Evolutionary conservation across 2,329 filamentous ascomycete species (phyloP).

Genomic region (Verticillium klebahnii): DNA sequence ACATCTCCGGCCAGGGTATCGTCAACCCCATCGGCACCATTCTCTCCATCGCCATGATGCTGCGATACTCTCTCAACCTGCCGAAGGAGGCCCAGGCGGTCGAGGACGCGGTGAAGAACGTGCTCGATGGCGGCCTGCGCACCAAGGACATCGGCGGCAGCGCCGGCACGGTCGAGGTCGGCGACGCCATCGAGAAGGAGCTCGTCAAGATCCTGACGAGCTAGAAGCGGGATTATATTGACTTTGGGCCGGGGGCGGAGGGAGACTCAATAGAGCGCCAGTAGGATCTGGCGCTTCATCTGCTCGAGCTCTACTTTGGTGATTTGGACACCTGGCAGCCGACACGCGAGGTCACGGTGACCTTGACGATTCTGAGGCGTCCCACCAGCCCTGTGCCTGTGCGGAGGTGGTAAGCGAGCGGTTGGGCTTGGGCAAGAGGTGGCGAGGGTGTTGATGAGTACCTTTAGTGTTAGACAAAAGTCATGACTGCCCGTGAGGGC

Average conservation of each 20-base stretch:
- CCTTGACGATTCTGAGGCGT: background rate
- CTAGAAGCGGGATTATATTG: slow-evolving; percentile 5
- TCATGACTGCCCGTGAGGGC: background rate
- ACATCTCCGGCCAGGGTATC: slow-evolving; percentile 87
- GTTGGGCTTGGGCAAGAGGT: background rate
- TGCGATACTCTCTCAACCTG: slow-evolving; percentile 84
- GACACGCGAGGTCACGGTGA: background rate
- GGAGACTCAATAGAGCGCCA: background rate
- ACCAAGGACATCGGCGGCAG: slow-evolving; percentile 83
- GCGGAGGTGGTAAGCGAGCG: background rate
- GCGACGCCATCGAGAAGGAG: slow-evolving; percentile 73
- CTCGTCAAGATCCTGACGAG: slow-evolving; percentile 62
- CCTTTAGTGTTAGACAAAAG: background rate
- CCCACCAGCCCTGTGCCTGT: background rate
- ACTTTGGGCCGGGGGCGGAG: background rate
- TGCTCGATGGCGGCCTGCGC: slow-evolving; percentile 72
- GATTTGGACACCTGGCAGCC: background rate
- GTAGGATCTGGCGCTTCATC: background rate
- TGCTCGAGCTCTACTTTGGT: background rate
- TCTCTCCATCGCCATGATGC: slow-evolving; percentile 90
- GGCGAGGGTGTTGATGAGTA: background rate
- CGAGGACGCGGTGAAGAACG: slow-evolving; percentile 74
- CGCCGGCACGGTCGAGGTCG: slow-evolving; percentile 55
- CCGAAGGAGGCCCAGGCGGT: slow-evolving; percentile 72
- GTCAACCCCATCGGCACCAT: slow-evolving; percentile 84